A percentile compares a stretch with the other conserved stretches of the same genome.
Evolutionary conservation across 2,329 filamentous ascomycete genomes (phyloP).

Genomic region (Fonsecaea pugnacius): DNA sequence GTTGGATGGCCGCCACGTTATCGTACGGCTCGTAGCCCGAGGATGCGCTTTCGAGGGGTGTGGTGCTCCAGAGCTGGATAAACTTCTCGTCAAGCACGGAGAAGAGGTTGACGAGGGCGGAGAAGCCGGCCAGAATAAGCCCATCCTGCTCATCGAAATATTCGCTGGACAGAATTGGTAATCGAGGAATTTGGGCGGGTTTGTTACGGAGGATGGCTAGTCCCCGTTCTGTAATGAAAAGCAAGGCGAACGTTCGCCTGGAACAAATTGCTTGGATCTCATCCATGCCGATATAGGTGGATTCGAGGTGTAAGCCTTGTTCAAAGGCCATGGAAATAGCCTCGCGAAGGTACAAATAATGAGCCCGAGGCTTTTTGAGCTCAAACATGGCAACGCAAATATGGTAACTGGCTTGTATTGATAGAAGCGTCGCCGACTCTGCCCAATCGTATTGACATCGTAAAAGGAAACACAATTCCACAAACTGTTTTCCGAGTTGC

Average conservation of each 20-base stretch:
- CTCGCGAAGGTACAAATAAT: conserved; percentile 38
- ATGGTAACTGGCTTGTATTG: conserved; percentile 36
- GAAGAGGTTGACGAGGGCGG: conserved; percentile 35
- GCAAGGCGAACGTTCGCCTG: conserved; percentile 35
- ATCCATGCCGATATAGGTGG: conserved; percentile 31
- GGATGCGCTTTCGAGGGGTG: conserved; percentile 21
- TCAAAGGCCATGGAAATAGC: conserved; percentile 37
- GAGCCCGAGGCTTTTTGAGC: conserved; percentile 36
- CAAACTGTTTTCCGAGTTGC: conserved; percentile 35
- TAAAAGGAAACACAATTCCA: conserved; percentile 33
- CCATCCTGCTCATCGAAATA: conserved; percentile 38
- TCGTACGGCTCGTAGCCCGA: conserved; percentile 27
- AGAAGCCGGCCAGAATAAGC: conserved; percentile 36
- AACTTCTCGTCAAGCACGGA: conserved; percentile 38
- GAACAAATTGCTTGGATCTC: conserved; percentile 35
- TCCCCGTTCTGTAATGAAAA: conserved; percentile 38
- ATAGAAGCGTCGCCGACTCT: conserved; percentile 33
- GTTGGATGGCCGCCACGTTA: conserved; percentile 36
- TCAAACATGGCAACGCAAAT: conserved; percentile 37
- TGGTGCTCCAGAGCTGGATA: conserved; percentile 34
- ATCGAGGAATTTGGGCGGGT: conserved; percentile 33
- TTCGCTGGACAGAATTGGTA: conserved; percentile 33
- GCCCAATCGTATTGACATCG: conserved; percentile 34
- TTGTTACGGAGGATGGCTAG: conserved; percentile 38
- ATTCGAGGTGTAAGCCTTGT: conserved; percentile 33